Conservation (phyloP, 2,329 filamentous ascomycete genomes). For the Drechslerella coelobrocha region DNA sequence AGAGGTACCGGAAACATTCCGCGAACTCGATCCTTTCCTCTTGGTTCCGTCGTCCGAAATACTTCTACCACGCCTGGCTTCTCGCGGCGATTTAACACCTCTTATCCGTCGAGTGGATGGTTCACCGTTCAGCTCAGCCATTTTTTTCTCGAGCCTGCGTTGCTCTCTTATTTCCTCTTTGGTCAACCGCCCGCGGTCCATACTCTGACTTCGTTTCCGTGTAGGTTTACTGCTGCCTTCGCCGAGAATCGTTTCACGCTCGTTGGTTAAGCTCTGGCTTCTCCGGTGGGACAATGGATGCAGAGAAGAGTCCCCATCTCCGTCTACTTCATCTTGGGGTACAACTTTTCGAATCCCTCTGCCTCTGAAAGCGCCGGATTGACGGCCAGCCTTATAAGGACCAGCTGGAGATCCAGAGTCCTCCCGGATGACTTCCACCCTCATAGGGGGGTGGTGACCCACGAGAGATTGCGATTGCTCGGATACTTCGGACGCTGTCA, state of each 20-base stretch:
- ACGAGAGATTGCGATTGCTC: constrained; percentile 48
- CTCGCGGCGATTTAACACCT: constrained; percentile 60
- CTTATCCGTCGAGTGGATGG: constrained; percentile 22
- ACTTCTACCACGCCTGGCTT: constrained; percentile 62
- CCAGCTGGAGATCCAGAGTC: constrained; percentile 27
- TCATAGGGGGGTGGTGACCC: constrained; percentile 31
- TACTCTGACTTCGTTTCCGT: constrained; percentile 54
- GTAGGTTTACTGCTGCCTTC: constrained; percentile 50
- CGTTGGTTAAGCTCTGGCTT: constrained; percentile 61
- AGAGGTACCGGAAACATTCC: constrained; percentile 50
- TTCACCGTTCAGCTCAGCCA: constrained; percentile 44
- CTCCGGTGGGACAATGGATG: constrained; percentile 41
- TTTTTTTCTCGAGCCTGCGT: constrained; percentile 44
- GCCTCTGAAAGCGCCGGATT: constrained; percentile 29
- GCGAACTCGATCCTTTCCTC: constrained; percentile 63
- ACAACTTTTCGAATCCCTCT: constrained; percentile 22
- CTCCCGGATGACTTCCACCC: constrained; percentile 48
- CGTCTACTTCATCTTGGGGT: constrained; percentile 12
- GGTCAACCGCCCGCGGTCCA: constrained; percentile 47
- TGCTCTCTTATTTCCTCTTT: constrained; percentile 46
- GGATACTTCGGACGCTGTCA: constrained; percentile 61
- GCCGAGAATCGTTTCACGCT: constrained; percentile 55
- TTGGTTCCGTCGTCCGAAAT: constrained; percentile 61
- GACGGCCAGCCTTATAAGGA: constrained; percentile 28
- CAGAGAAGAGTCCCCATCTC: constrained; percentile 37